phyloP scores from a whole-genome alignment of 176 grass and related monocot species.

The Eremochloa ophiuroides region DNA sequence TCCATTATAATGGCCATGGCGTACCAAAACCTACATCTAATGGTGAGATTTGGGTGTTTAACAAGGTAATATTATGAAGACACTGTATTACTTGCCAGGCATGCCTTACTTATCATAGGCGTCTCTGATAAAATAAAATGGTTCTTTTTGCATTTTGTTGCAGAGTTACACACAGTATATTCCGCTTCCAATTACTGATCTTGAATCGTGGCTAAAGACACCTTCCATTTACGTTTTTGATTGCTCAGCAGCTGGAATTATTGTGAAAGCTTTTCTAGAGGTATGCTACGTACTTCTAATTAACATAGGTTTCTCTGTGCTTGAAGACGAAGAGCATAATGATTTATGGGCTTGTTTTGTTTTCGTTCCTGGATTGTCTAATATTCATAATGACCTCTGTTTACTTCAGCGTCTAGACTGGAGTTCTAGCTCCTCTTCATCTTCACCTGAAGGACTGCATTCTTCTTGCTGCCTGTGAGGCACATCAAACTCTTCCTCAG shows the following conservation, averaged over 20 bases:
- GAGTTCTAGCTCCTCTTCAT: slow-evolving; percentile 54
- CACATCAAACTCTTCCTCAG: slow-evolving; percentile 93
- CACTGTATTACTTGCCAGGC: slow-evolving; percentile 4
- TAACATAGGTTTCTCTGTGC: neutral
- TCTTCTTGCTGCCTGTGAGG: slow-evolving; percentile 95
- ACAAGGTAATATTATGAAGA: slow-evolving; percentile 56
- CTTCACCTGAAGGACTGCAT: slow-evolving; percentile 83
- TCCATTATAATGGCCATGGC: slow-evolving; percentile 98
- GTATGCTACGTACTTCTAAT: slow-evolving; percentile 34
- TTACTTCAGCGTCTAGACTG: slow-evolving; percentile 65
- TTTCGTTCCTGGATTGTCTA: neutral
- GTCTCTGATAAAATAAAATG: neutral
- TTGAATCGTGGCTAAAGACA: slow-evolving; percentile 94
- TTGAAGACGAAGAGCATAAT: slow-evolving; percentile 4
- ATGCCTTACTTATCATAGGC: neutral
- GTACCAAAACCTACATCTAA: slow-evolving; percentile 93
- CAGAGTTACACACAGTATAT: slow-evolving; percentile 99
- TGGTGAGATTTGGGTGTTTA: slow-evolving; percentile 99
- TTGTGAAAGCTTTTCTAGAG: slow-evolving; percentile 88
- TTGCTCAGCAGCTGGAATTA: slow-evolving; percentile 84
- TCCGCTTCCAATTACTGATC: slow-evolving; percentile 86
- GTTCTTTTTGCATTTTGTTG: slow-evolving; percentile 14
- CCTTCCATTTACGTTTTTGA: slow-evolving; percentile 99
- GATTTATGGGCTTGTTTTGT: neutral
- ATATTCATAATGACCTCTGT: slow-evolving; percentile 11